phyloP scores from a whole-genome alignment of 345 rosid genomes.

The Salix viminalis region DNA sequence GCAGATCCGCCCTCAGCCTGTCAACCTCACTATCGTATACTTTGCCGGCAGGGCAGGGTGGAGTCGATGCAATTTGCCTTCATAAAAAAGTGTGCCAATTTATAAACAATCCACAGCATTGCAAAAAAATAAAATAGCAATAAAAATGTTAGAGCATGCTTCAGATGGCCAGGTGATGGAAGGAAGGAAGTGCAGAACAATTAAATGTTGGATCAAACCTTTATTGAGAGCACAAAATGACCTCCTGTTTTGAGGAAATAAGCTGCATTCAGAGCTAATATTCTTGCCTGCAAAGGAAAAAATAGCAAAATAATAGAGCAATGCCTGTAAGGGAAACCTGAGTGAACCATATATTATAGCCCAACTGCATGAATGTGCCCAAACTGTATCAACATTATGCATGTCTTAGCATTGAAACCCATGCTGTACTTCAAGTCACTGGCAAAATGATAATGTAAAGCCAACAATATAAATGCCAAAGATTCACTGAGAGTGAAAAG shows the following conservation, averaged over 20 bases:
- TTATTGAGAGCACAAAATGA: slow-evolving; percentile 91
- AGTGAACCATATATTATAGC: not conserved
- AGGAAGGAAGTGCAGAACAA: not conserved
- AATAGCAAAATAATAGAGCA: not conserved
- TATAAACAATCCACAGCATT: too few species aligned
- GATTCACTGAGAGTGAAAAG: not conserved
- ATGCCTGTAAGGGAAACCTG: not conserved
- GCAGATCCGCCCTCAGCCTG: slow-evolving; percentile 73
- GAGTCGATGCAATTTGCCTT: slow-evolving; percentile 92
- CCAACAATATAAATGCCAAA: not conserved
- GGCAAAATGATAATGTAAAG: not conserved
- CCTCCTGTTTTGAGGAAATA: slow-evolving; percentile 88
- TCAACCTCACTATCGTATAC: slow-evolving; percentile 80
- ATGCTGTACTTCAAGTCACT: not conserved
- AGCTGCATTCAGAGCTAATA: slow-evolving; percentile 76
- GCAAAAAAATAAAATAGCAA: not conserved
- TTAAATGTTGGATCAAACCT: slow-evolving; percentile 40
- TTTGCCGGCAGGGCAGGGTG: slow-evolving; percentile 75
- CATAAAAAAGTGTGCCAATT: not conserved
- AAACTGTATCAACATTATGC: not conserved
- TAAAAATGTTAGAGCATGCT: not conserved
- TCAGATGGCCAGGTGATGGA: not conserved
- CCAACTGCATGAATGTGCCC: not conserved
- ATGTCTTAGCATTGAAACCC: not conserved
- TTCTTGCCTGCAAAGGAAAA: slow-evolving; percentile 60